Evolutionary conservation across 805 yeast genomes (phyloP).

Genomic region (Kuraishia hungarica): DNA sequence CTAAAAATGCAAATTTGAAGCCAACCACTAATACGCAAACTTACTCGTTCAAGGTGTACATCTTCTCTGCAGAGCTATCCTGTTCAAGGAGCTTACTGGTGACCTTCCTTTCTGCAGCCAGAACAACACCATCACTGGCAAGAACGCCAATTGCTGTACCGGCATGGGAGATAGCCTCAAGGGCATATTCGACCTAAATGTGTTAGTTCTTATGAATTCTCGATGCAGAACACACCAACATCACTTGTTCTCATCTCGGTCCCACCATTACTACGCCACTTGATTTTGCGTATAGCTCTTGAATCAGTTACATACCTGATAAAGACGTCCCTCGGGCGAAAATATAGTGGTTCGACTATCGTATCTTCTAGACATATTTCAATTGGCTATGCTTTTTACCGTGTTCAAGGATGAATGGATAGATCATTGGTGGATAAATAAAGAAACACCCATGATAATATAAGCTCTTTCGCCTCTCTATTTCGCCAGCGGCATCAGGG

Average conservation of each 20-base stretch:
- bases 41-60: conserved; percentile 71
- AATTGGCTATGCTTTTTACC: neutral
- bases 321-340: conserved; percentile 97
- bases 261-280: neutral
- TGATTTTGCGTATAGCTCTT: neutral
- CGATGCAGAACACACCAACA: neutral
- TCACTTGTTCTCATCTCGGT: neutral
- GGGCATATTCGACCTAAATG: conserved; percentile 77
- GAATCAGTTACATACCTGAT: conserved; percentile 52
- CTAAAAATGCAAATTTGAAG: too few relatives aligned
- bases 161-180: conserved; percentile 81
- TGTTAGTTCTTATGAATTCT: neutral
- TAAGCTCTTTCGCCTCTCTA: neutral
- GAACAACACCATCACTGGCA: conserved; percentile 79
- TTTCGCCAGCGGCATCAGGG: neutral
- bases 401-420: neutral
- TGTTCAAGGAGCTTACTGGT: conserved; percentile 89
- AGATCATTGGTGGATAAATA: neutral
- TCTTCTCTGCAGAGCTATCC: conserved; percentile 88
- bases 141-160: conserved; percentile 77
- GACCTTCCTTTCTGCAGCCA: conserved; percentile 95
- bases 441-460: neutral
- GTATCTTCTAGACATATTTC: conserved; percentile 86
- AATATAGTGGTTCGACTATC: conserved; percentile 98
- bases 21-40: conserved; percentile 10